Base-by-base conservation (phyloP, 306 rosid genomes). In the Ormosia semicastrata region DNA sequence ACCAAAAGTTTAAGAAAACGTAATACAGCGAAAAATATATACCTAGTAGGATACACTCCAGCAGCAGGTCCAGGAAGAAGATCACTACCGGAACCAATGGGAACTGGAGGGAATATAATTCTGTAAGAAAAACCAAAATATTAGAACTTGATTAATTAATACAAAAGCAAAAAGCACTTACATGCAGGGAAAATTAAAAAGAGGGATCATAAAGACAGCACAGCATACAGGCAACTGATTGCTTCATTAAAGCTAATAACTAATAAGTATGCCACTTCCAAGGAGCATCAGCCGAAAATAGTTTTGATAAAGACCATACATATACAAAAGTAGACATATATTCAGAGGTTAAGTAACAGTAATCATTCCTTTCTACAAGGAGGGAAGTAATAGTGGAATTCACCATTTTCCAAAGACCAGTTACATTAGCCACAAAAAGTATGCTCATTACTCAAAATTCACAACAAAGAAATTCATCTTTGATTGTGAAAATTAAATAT, bases 11-110 rank as follows among this genome's bases (percentile, higher is more conserved):
- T 24, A 24, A 24, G 1, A 24, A 67, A 43, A 17, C 5, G 81
- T 47, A 76, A 58, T 13, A 60, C n/a, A 64, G n/a, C 29, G 49
- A 29, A 12, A 41, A 37, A 8, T 13, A 79, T 77, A 76, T 86
- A 94, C 98, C 97, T 87, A 59, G 87, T 54, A 44, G 94, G 94
- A 71, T 82, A 75, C 81, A 91, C 78, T 64, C 96, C 98, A 75
- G 98, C 97, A 32, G 86, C 86, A 58, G 97, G 92, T 43, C 97
- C 97, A 18, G 97, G 98, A 58, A 79, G 73, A 71, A 92, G 88
- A 88, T 92, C 94, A 69, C 90, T 83, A 76, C 81, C 84, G 74
- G 81, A 74, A 43, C 95, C 95, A 76, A 56, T 1, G 37, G 91
- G 85, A 85, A 85, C 68, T 56, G 97, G 90, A 64, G 95, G 98